These are phyloP conservation scores for Geotrichum aggregatum DNA, from an alignment of 1,139 yeast species.

Conservation along the genomic window DNA sequence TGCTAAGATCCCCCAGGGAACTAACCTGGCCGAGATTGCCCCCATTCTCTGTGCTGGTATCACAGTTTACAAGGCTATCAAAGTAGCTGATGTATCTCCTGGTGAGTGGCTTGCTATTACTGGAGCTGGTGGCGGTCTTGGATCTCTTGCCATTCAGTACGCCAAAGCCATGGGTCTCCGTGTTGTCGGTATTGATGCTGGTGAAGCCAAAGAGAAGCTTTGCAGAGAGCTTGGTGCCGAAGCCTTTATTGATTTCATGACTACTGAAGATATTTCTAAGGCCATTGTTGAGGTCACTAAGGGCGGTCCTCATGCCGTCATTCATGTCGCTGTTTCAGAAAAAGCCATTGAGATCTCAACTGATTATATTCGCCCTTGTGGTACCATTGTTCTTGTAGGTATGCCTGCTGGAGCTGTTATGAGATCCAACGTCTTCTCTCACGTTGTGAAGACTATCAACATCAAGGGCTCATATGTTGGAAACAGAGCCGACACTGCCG, in stretches of 20 bases:
- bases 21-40: slow-evolving; percentile 68
- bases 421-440: slow-evolving; percentile 56
- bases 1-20: slow-evolving; percentile 64
- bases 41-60: slow-evolving; percentile 80
- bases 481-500: slow-evolving; percentile 72
- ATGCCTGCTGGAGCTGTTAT: slow-evolving; percentile 69
- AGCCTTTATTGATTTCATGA: slow-evolving; percentile 57
- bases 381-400: slow-evolving; percentile 77
- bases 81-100: slow-evolving; percentile 58
- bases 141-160: slow-evolving; percentile 73
- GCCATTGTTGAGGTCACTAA: slow-evolving; percentile 55
- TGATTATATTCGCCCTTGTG: slow-evolving; percentile 65
- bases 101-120: slow-evolving; percentile 79
- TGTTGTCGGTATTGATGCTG: slow-evolving; percentile 72
- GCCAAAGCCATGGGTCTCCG: slow-evolving; percentile 80
- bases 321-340: slow-evolving; percentile 76
- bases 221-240: slow-evolving; percentile 64
- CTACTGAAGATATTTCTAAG: slow-evolving; percentile 46
- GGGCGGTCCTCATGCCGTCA: slow-evolving; percentile 76
- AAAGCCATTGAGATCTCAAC: slow-evolving; percentile 65
- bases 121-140: slow-evolving; percentile 85
- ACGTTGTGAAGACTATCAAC: slow-evolving; percentile 60
- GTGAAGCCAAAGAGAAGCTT: slow-evolving; percentile 57
- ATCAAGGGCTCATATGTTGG: slow-evolving; percentile 77
- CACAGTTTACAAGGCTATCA: slow-evolving; percentile 77